A percentile compares a stretch with the other conserved stretches of the same genome.
Evolutionary conservation across 306 rosid species (phyloP).

Genomic region (Pterocarpus santalinus): DNA sequence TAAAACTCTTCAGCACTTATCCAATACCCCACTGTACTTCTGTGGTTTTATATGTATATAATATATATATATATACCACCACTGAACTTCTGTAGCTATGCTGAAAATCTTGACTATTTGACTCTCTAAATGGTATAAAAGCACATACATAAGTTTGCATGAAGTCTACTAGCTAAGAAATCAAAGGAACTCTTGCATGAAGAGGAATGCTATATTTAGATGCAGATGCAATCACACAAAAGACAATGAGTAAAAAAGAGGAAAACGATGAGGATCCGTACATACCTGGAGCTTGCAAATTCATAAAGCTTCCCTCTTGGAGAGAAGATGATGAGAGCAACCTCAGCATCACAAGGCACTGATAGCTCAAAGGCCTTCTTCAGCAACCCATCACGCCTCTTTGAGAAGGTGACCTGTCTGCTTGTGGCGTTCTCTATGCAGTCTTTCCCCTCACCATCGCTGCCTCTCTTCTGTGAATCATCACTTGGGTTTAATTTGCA

Average conservation of each 20-base stretch:
- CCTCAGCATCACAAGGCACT: slow-evolving; percentile 76
- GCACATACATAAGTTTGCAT: no score
- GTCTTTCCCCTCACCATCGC: slow-evolving; percentile 92
- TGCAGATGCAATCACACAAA: slow-evolving; percentile 5
- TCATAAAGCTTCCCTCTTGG: slow-evolving; percentile 58
- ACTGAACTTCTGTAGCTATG: no score
- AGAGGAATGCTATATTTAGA: background rate
- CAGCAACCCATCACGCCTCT: slow-evolving; percentile 76
- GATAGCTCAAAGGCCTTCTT: slow-evolving; percentile 93
- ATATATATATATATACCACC: no score
- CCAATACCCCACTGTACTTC: slow-evolving; percentile 7
- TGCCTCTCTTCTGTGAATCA: slow-evolving; percentile 17
- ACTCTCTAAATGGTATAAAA: no score
- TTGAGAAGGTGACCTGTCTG: slow-evolving; percentile 84
- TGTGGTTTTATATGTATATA: background rate
- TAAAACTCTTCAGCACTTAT: background rate
- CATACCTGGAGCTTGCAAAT: slow-evolving; percentile 54
- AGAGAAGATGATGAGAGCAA: slow-evolving; percentile 59
- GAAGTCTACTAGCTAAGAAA: no score
- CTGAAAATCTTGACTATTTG: no score
- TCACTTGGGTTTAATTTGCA: no score
- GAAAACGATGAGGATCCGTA: background rate
- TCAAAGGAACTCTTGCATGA: background rate
- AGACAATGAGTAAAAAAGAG: background rate
- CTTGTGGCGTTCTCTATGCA: slow-evolving; percentile 80